Conservation (phyloP, 441 rosid species). For the Corymbia citriodora region DNA sequence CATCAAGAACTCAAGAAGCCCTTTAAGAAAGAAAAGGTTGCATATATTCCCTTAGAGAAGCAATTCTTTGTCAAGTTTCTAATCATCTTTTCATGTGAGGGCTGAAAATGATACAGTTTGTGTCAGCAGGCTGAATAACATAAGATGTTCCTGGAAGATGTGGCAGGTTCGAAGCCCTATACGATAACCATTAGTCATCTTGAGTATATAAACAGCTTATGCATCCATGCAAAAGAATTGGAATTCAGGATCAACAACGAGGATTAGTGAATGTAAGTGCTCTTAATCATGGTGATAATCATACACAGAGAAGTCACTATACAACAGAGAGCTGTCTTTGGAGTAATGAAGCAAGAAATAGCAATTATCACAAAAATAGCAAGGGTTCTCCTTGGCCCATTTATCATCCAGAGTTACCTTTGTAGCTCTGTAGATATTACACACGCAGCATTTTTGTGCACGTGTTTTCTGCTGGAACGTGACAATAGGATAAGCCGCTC, state of each 20-base stretch:
- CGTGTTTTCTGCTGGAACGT: constrained; percentile 40
- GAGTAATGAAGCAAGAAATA: constrained; percentile 57
- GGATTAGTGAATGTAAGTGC: background rate
- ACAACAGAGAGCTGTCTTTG: constrained; percentile 26
- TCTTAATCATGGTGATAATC: constrained; percentile 53
- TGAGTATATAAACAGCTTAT: background rate
- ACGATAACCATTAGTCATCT: background rate
- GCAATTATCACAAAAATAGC: constrained; percentile 75
- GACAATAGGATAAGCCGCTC: constrained; percentile 60
- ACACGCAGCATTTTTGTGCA: constrained; percentile 58
- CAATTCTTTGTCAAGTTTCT: background rate
- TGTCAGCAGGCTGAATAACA: background rate
- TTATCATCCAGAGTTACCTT: constrained; percentile 58
- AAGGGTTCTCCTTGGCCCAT: constrained; percentile 66
- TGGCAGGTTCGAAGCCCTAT: background rate
- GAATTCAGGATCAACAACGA: background rate
- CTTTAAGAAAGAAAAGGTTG: background rate
- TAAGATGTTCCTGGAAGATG: background rate
- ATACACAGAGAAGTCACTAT: constrained; percentile 36
- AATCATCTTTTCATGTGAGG: background rate
- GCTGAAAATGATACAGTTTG: background rate
- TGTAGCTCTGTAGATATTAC: constrained; percentile 55
- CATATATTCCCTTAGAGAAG: background rate
- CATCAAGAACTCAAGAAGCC: background rate
- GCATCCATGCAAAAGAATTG: background rate